Evolutionary conservation across 371 early-diverging fungal species (phyloP).

Genomic region (Apophysomyces elegans): DNA sequence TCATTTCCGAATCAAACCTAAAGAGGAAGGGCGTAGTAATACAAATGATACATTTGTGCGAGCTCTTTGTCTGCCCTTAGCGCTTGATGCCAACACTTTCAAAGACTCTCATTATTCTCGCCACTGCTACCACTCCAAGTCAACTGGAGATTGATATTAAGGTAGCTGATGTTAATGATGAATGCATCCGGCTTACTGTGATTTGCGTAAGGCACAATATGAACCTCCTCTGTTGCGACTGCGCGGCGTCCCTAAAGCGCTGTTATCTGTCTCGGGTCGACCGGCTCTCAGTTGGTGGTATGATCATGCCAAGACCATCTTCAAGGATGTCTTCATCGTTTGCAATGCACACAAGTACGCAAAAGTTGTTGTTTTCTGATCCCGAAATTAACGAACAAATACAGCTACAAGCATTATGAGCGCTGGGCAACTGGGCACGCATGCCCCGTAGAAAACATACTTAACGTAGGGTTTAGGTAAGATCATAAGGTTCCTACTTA

Average conservation of each 20-base stretch:
- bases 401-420: conserved; percentile 51
- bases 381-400: background rate
- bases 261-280: conserved; percentile 48
- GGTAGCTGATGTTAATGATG: background rate
- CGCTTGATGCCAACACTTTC: background rate
- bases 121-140: background rate
- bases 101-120: conserved; percentile 2
- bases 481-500: background rate
- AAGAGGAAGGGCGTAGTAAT: too few relatives aligned
- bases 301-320: conserved; percentile 25
- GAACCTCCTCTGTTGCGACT: conserved; percentile 26
- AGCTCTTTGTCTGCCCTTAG: background rate
- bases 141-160: conserved; percentile 14
- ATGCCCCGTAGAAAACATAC: conserved; percentile 39
- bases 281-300: conserved; percentile 49
- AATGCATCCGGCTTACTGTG: background rate
- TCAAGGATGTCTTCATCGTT: conserved; percentile 37
- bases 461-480: conserved; percentile 52
- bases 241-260: conserved; percentile 44
- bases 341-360: conserved; percentile 55
- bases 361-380: background rate
- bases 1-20: too few relatives aligned
- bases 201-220: conserved; percentile 19
- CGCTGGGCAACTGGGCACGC: conserved; percentile 46
- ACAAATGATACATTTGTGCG: background rate